These are phyloP conservation scores for Zymoseptoria tritici DNA, from an alignment of 2,329 filamentous ascomycete species.

Conservation along the genomic window DNA sequence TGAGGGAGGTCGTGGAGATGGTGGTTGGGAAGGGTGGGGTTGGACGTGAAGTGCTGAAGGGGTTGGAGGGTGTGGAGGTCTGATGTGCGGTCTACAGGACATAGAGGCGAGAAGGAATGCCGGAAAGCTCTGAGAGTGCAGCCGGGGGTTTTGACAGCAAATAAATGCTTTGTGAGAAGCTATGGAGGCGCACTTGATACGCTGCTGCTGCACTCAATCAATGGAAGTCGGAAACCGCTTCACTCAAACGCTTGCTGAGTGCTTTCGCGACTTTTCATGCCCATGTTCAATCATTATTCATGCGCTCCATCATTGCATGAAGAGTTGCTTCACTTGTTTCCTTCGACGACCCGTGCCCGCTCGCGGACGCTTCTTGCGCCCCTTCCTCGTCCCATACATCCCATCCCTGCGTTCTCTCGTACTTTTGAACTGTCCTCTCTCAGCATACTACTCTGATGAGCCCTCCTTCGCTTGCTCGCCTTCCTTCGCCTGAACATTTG, in stretches of 20 bases:
- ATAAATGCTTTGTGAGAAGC: not conserved
- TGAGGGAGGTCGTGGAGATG: conserved; percentile 68
- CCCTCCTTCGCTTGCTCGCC: not conserved
- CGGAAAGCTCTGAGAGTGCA: no score
- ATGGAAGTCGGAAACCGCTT: not conserved
- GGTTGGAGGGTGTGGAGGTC: conserved; percentile 64
- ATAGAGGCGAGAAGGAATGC: not conserved
- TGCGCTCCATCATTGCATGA: not conserved
- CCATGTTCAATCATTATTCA: not conserved
- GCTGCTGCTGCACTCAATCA: not conserved
- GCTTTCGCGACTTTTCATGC: not conserved
- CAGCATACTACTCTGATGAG: not conserved
- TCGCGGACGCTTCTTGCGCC: not conserved
- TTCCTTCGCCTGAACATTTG: no score
- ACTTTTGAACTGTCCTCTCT: not conserved
- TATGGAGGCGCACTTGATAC: not conserved
- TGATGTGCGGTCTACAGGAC: conserved; percentile 16
- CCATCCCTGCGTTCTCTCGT: not conserved
- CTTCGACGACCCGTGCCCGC: not conserved
- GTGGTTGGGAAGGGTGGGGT: conserved; percentile 72
- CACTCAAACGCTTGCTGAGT: not conserved
- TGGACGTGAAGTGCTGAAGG: conserved; percentile 77
- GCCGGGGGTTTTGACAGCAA: not conserved
- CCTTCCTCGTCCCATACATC: no score
- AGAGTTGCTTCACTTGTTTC: not conserved